Base-by-base conservation (phyloP, 2,329 filamentous ascomycete genomes). In the Diaporthe batatas region DNA sequence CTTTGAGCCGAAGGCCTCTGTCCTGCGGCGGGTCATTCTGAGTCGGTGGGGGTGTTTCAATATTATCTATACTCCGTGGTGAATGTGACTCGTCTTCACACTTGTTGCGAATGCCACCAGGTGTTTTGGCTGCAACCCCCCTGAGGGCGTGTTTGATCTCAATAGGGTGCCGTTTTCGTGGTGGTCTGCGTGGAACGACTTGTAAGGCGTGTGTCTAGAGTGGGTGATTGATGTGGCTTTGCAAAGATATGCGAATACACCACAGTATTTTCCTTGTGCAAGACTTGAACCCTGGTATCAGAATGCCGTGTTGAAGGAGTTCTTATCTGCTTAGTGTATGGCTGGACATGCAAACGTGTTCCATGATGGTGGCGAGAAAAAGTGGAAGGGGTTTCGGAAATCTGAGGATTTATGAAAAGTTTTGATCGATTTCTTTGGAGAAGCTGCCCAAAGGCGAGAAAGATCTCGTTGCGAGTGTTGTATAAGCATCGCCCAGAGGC, bases 1-100 rank as follows among this genome's bases (percentile, higher is more conserved):
- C 62, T 65, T 65, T 23, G 42, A 36, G 62, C 62, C 62, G 62
- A 65, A 65, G 23, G 42, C 44, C 25, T 65, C 62, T 21, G 25
- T 51, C 47, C 44, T 65, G 42, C 44, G 25, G 62, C 62, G 62
- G 44, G 47, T 51, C 62, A 65, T 65, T 65, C 1, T 51, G 44
- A 25, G 12, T 16, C 25, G 25, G 36, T 3, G 14, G 14, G 62
- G 7, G 29, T 12, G 10, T 4, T 42, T 18, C 8, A 3, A 10
- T 44, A 2, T 11, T 5, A 44, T 39, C 6, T 14, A 2, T 11
- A 14, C 32, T 1, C 12, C 16, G 23, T 16, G 39, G 10, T 32
- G 57, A 44, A 42, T 29, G 23, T 10, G 16, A 6, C 11, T 16
- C 11, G 53, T n/a, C 3, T 21, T 34, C 18, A 11, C 53, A 11